Base-by-base conservation (phyloP, 441 rosid genomes). In the Populus hybrid region DNA sequence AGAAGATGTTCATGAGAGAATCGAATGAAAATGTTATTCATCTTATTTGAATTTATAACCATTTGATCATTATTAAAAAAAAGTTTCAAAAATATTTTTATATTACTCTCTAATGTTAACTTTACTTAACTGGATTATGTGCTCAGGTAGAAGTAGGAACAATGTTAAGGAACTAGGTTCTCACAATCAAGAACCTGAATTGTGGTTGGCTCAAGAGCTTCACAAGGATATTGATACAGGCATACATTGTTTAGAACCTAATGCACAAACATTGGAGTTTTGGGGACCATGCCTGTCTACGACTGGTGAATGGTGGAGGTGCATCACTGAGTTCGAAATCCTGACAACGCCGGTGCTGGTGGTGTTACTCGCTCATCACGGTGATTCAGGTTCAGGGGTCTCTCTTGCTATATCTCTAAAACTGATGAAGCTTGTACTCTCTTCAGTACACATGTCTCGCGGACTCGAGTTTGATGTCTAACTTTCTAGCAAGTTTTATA, bases 11-110 rank as follows among this genome's bases (percentile, higher is more conserved):
- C 61, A 53, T 18, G 61, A 6, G 21, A 0, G n/a, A 53, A 53
- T 53, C 32, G 32, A 30, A 30, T 19, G 1, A 1, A 53, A 53
- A 18, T 53, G 61, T 1, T 0, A 5, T 1, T 16, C 61, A 5
- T 53, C 8, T 18, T 18, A 18, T 3, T 30, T 30, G 32, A 50
- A 50, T 0, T 46, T 50, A 16, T 50, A 16, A 50, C 19, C 19
- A 4, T 50, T 50, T n/a, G n/a, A n/a, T 50, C 0, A 0, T 50
- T 0, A 50, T 50, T 50, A 14, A 0, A 38, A 38, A 38, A 2
- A 14, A 50, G 57, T 50, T 50, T 0, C 57, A 12, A 50, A 5
- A 50, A 50, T 50, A 14, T 50, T 50, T 50, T 14, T 50, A 14
- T 50, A 50, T 14, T 50, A 50, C 57, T 50, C 57, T 50, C 57